phyloP scores from a whole-genome alignment of 208 protist species.

The Acanthamoeba lenticulata region DNA sequence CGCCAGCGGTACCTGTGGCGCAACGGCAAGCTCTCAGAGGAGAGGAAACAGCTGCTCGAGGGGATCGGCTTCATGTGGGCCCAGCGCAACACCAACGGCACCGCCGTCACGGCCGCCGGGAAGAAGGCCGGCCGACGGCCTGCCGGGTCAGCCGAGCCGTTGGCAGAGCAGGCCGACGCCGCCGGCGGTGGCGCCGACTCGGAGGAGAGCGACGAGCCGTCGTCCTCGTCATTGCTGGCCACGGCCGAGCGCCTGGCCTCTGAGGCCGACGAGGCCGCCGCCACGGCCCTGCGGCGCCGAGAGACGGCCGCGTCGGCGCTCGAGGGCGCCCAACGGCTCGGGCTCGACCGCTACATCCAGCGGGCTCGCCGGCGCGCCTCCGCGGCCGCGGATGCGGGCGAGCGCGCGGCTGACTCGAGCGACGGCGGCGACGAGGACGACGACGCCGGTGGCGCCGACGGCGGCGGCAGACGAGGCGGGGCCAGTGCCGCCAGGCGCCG shows the following conservation, averaged over 20 bases:
- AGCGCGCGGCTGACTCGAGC: background rate
- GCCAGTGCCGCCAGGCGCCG: background rate
- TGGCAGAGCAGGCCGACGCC: background rate
- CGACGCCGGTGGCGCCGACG: background rate
- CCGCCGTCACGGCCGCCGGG: background rate
- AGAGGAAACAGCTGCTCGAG: slow-evolving; percentile 25
- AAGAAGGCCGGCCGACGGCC: background rate
- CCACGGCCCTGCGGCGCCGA: background rate
- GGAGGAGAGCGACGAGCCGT: background rate
- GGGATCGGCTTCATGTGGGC: slow-evolving; percentile 42
- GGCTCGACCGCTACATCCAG: slow-evolving; percentile 21
- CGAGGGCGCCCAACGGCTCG: background rate
- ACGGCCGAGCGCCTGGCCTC: background rate
- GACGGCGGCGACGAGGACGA: background rate
- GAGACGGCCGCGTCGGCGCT: background rate
- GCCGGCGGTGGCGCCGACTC: background rate
- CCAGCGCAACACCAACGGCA: background rate
- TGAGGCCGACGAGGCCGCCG: background rate
- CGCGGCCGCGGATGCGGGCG: background rate
- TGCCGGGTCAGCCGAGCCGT: background rate
- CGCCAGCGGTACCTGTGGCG: slow-evolving; percentile 41
- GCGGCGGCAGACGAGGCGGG: background rate
- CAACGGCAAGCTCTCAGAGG: slow-evolving; percentile 54
- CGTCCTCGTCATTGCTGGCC: no score
- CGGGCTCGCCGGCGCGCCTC: background rate